A percentile compares a stretch with the other conserved stretches of the same genome.
phyloP scores from a whole-genome alignment of 2,329 filamentous ascomycete species.

The Fusarium euwallaceae region DNA sequence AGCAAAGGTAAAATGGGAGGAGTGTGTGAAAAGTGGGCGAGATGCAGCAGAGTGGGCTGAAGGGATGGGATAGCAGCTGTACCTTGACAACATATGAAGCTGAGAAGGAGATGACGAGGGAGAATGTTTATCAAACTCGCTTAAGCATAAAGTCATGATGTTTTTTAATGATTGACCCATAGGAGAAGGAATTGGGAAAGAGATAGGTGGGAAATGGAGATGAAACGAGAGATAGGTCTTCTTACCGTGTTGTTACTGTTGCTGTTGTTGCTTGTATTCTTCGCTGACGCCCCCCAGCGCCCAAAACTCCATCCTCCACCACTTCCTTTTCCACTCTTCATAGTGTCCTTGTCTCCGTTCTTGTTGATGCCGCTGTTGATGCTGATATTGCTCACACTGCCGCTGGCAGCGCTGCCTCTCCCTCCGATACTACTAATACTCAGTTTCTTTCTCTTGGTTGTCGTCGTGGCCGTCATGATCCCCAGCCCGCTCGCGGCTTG shows the following conservation, averaged over 20 bases:
- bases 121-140: not conserved
- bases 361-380: slow-evolving; percentile 11
- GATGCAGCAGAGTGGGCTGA: slow-evolving; percentile 6
- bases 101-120: not conserved
- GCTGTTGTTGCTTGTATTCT: slow-evolving; percentile 14
- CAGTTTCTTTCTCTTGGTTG: slow-evolving; percentile 34
- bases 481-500: slow-evolving; percentile 1
- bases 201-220: not conserved
- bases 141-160: not conserved
- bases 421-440: slow-evolving; percentile 12
- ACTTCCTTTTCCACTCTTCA: slow-evolving; percentile 31
- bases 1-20: slow-evolving; percentile 23
- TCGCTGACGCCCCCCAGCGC: slow-evolving; percentile 31
- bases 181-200: not conserved
- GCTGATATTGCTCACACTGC: not conserved
- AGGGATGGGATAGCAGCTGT: not conserved
- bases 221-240: not conserved
- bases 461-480: slow-evolving; percentile 18
- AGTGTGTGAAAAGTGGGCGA: slow-evolving; percentile 7
- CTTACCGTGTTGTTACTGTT: slow-evolving; percentile 19
- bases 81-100: not conserved
- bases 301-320: slow-evolving; percentile 36
- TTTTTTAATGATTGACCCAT: not conserved
- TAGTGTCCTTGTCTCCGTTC: slow-evolving; percentile 23
- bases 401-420: not conserved